These are phyloP conservation scores for Naganishia onofrii DNA, from an alignment of 768 basidiomycete species.

Conservation along the genomic window DNA sequence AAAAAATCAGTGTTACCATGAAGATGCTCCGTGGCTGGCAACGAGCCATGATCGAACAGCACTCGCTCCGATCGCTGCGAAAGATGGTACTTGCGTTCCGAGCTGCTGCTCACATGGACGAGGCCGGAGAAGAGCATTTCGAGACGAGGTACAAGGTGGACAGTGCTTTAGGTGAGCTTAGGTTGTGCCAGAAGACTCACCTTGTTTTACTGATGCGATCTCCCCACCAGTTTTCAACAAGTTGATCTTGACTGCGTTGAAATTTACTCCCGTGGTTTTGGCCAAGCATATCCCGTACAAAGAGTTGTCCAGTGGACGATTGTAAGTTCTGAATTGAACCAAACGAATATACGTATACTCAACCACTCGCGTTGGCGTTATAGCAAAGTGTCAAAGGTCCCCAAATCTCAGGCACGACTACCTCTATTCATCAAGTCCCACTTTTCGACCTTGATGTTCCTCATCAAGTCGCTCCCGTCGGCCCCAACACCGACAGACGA, in stretches of 20 bases:
- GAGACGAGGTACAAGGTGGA: constrained; percentile 82
- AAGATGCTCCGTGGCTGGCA: constrained; percentile 78
- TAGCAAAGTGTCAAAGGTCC: constrained; percentile 77
- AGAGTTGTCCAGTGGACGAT: constrained; percentile 73
- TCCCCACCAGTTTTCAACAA: constrained; percentile 79
- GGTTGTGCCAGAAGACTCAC: neutral
- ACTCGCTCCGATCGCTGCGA: constrained; percentile 76
- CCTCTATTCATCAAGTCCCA: constrained; percentile 85
- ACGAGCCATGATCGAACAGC: constrained; percentile 81
- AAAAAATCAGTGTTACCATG: constrained; percentile 48
- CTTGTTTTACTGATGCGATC: constrained; percentile 27
- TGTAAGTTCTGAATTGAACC: constrained; percentile 58
- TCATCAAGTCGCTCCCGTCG: constrained; percentile 70
- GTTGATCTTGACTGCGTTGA: constrained; percentile 76
- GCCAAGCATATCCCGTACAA: constrained; percentile 85
- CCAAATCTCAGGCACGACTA: constrained; percentile 73
- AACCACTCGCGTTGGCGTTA: neutral
- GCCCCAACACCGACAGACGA: constrained; percentile 53
- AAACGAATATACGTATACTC: neutral
- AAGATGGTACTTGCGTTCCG: constrained; percentile 87
- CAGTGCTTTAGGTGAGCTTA: constrained; percentile 64
- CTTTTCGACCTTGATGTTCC: constrained; percentile 78
- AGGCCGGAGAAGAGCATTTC: constrained; percentile 58
- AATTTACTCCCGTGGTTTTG: constrained; percentile 85
- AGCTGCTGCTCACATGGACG: constrained; percentile 83